Evolutionary conservation across 176 grass and related monocot species (phyloP), one percentile per base, ranked within the genome.

Genomic region (Dendrocalamus sinicus): DNA sequence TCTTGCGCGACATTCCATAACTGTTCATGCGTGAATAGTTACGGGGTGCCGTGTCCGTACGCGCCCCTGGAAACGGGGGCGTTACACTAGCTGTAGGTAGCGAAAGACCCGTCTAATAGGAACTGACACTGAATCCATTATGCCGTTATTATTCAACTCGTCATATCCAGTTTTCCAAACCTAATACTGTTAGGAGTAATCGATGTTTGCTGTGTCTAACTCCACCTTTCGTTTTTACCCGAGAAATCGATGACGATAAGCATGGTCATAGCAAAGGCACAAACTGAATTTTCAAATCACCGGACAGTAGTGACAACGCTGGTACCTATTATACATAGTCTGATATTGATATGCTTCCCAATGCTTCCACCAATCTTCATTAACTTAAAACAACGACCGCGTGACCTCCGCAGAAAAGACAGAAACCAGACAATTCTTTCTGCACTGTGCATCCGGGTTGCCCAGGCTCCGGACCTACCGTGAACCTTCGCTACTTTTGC

Each of bases 401-500:
- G 12, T 70, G 70, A 0, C 16, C 77, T 44, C 70, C 8, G 16
- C 51, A 6, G 70, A 69, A 40, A 62, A 43, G 83, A 54, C 78
- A 75, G 3, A 15, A 70, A 73, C 35, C 8, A 58, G 39, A 50
- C 24, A 79, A 6, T 22, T 44, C 67, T 78, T n/a, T n/a, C 57
- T 8, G 5, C 65, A 20, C 26, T 4, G 4, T 12, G 14, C 68
- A 48, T 12, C 62, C 43, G 63, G 50, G 41, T 51, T 28, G 4
- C 30, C 63, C 45, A 19, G n/a, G 3, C 14, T 19, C 17, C 13
- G 60, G 13, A 28, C 39, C 28, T 76, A 9, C 53, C 9, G 4
- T n/a, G 84, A 86, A 83, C 54, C 55, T 72, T 77, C 88, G 3
- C 10, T 23, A 2, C 35, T 23, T 44, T 16, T 43, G 20, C 0